phyloP scores from a whole-genome alignment of 1,284 basidiomycete species.

The Cutaneotrichosporon dermatis region DNA sequence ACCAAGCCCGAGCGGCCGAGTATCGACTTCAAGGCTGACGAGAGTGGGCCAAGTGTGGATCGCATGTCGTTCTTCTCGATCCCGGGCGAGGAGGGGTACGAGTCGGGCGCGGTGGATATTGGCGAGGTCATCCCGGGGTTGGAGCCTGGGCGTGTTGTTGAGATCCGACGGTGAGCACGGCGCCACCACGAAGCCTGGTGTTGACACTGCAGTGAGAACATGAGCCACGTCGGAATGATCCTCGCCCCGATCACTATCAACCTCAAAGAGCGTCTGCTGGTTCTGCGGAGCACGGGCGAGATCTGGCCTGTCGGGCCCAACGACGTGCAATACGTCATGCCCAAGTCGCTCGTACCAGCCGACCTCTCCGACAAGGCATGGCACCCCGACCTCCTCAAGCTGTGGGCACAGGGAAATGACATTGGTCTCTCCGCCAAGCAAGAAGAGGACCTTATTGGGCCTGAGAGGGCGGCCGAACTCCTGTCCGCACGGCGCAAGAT shows the following conservation, averaged over 20 bases:
- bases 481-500: constrained; percentile 33
- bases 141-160: constrained; percentile 36
- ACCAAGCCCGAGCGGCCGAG: background rate
- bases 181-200: background rate
- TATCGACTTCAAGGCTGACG: constrained; percentile 6
- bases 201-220: constrained; percentile 12
- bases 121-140: constrained; percentile 23
- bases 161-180: constrained; percentile 35
- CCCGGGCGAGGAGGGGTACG: background rate
- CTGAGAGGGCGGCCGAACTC: constrained; percentile 22
- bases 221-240: constrained; percentile 30
- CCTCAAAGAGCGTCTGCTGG: constrained; percentile 30
- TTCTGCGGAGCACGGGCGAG: constrained; percentile 38
- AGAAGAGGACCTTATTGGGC: constrained; percentile 5
- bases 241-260: constrained; percentile 30
- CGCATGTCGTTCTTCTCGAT: constrained; percentile 13
- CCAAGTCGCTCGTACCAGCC: constrained; percentile 28
- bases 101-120: background rate
- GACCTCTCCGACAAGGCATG: constrained; percentile 24
- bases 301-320: constrained; percentile 37
- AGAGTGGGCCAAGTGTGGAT: constrained; percentile 7
- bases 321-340: constrained; percentile 48
- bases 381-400: constrained; percentile 26
- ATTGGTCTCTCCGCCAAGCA: constrained; percentile 6
- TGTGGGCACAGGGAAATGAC: constrained; percentile 23